Evolutionary conservation across 202 grass and related monocot species (phyloP), one percentile per base, ranked within the genome.

Genomic region (Brachypodium distachyon): DNA sequence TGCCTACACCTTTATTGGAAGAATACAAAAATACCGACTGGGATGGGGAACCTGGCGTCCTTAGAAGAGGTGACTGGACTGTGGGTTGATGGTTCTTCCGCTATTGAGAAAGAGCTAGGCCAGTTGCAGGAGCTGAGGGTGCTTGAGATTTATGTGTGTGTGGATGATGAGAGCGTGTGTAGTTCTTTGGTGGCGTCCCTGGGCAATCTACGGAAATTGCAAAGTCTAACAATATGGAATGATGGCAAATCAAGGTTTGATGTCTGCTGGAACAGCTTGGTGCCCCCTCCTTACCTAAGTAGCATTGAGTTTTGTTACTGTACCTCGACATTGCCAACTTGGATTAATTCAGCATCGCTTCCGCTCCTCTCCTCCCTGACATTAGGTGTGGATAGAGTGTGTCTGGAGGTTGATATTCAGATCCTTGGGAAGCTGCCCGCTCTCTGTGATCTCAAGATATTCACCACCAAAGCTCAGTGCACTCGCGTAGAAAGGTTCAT

Each of bases 241-340:
- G 1, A 3, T n/a, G 47, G n/a, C n/a, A n/a, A n/a, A n/a, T n/a
- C 47, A 49, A 49, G 17, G 47, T 48, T 18, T 6, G 33, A 36
- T 36, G 33, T 36, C 48, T 21, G 5, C 3, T 46, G 43, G 43
- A 13, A 46, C 3, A 23, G 21, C 0, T 55, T 0, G 1, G 4
- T 27, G 22, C 12, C 53, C 53, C 11, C 25, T 26, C 23, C 1
- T 27, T 12, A 12, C 11, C 53, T 56, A 11, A 21, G 9, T 5
- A 26, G 0, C 10, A 9, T 12, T 55, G 0, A 0, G 19, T 12
- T 54, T 54, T 0, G 1, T 1, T 1, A 3, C 3, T 26, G 21
- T 26, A 26, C 52, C 8, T 12, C 9, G 0, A 12, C 17, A 27
- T 26, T 55, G 21, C 43, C 43, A 3, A 4, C 1, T 11, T 46